Base-by-base conservation (phyloP, 345 rosid genomes). In the Citrus maxima region DNA sequence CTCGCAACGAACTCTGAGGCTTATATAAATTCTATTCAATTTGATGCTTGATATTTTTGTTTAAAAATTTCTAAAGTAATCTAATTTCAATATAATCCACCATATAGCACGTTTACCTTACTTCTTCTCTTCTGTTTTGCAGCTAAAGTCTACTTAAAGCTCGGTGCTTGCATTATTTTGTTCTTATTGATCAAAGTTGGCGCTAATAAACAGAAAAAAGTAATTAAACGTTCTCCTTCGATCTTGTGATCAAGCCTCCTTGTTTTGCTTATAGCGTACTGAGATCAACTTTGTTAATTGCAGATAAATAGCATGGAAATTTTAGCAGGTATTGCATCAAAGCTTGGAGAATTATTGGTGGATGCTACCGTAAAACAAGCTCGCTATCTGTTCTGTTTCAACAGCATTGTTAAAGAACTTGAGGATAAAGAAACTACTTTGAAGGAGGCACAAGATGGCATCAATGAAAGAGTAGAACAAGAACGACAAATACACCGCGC, bases 401-500 rank as follows among this genome's bases (percentile, higher is more conserved):
- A 65, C 22, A 65, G n/a, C 40, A 65, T 32, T 16, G 69, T 32
- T 13, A 2, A 66, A 65, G 70, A 65, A 32, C 42, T 35, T 35
- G 1, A 19, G 22, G n/a, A 6, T 13, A 56, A 12, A 46, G 51
- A 46, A 46, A 13, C 18, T 12, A 12, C 3, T 3, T 46, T 46
- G 18, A 46, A 0, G 10, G 8, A 6, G 61, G 10, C 1, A 24
- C 5, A 60, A 24, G 1, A 24, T 7, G 30, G 4, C 1, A 60
- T 24, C 27, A 10, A 60, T 0, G 0, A n/a, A 6, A 22, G 0
- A n/a, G 6, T 60, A 7, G 27, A 60, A 24, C 0, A 9, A 60
- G 30, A 22, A 60, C 7, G 0, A 56, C 22, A 22, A 18, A 56
- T 0, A 46, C 16, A 1, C 18, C 18, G 4, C 25, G 25, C 2